phyloP scores from a whole-genome alignment of 768 basidiomycete genomes.

The Leccinum subgranulosum region DNA sequence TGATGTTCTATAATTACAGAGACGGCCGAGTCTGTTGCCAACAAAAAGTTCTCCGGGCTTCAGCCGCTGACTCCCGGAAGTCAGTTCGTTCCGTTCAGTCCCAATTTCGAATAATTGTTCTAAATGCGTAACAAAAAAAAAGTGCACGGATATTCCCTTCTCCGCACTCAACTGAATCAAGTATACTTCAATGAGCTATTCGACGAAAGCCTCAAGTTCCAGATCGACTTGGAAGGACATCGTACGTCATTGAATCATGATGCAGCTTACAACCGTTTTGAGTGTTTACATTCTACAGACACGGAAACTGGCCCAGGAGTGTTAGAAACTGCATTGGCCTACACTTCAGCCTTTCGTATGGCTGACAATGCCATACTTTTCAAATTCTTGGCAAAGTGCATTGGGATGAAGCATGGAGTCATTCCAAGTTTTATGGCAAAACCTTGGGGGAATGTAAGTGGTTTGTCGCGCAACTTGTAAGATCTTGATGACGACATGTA shows the following conservation, averaged over 20 bases:
- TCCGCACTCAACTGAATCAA: conserved; percentile 86
- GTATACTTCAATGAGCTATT: conserved; percentile 89
- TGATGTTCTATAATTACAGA: conserved; percentile 44
- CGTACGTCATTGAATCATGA: conserved; percentile 44
- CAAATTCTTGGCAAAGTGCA: conserved; percentile 89
- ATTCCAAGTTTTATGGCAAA: conserved; percentile 99
- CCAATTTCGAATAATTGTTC: not conserved
- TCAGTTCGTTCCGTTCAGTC: conserved; percentile 39
- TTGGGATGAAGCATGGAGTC: conserved; percentile 85
- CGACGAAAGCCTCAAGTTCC: conserved; percentile 68
- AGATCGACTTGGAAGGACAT: conserved; percentile 81
- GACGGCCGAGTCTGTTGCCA: conserved; percentile 68
- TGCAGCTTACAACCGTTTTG: not conserved
- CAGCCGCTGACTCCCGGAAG: conserved; percentile 90
- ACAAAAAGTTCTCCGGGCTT: conserved; percentile 76
- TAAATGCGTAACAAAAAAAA: conserved; percentile 6
- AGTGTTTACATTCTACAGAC: conserved; percentile 42
- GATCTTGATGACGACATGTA: conserved; percentile 3
- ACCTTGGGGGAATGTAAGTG: conserved; percentile 84
- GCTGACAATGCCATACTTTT: conserved; percentile 91
- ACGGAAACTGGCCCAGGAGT: conserved; percentile 94
- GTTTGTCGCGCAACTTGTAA: not conserved
- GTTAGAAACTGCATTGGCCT: conserved; percentile 83
- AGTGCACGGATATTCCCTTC: conserved; percentile 98
- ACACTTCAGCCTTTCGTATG: conserved; percentile 75